Percentiles rank a stretch among this genome's conserved stretches.
These are phyloP conservation scores for Ceratocystis cubensis DNA, from an alignment of 2,329 filamentous ascomycete species.

Conservation along the genomic window DNA sequence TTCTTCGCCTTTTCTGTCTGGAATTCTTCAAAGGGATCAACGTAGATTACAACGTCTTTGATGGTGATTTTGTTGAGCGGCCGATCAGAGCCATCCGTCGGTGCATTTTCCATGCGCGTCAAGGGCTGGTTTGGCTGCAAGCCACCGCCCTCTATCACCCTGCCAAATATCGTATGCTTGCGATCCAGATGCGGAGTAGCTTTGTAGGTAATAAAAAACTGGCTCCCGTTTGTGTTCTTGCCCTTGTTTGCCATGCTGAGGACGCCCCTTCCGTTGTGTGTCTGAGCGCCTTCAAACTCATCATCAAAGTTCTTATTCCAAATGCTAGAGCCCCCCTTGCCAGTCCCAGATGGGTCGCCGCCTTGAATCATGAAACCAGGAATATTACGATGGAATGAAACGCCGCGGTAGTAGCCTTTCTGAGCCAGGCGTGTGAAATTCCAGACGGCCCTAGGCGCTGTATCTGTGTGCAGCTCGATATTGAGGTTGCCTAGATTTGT, in stretches of 20 bases:
- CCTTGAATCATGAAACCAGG: slow-evolving; percentile 96
- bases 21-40: slow-evolving; percentile 94
- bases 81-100: slow-evolving; percentile 61
- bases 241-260: slow-evolving; percentile 97
- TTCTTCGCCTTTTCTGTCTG: slow-evolving; percentile 57
- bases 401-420: slow-evolving; percentile 75
- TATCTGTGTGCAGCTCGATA: slow-evolving; percentile 80
- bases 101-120: slow-evolving; percentile 61
- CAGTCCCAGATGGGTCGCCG: slow-evolving; percentile 85
- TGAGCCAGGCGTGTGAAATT: slow-evolving; percentile 86
- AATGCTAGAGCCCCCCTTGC: slow-evolving; percentile 75
- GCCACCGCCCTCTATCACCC: slow-evolving; percentile 58
- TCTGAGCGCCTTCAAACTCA: slow-evolving; percentile 78
- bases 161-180: slow-evolving; percentile 95
- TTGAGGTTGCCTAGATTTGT: slow-evolving; percentile 78
- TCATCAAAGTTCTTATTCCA: slow-evolving; percentile 94
- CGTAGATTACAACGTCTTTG: slow-evolving; percentile 68
- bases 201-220: slow-evolving; percentile 90
- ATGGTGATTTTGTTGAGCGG: slow-evolving; percentile 71
- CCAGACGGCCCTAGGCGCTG: slow-evolving; percentile 87
- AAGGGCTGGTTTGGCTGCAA: slow-evolving; percentile 41
- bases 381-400: slow-evolving; percentile 87
- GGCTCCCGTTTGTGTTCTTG: slow-evolving; percentile 90
- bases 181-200: slow-evolving; percentile 73
- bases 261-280: slow-evolving; percentile 69